Conservation (phyloP, 2,329 filamentous ascomycete genomes). For the Botryotinia convoluta region DNA sequence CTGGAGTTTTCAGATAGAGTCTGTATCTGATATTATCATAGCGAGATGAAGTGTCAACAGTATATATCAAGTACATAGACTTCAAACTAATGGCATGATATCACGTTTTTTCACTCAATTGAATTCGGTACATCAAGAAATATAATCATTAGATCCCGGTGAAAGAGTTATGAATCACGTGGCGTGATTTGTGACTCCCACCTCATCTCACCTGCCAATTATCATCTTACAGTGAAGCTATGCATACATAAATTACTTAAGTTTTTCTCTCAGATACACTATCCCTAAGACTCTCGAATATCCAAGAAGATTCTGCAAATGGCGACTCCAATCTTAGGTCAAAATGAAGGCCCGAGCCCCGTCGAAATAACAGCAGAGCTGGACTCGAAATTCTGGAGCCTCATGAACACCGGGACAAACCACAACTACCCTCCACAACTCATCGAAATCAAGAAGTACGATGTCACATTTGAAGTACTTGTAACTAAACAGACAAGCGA, state of each 20-base stretch:
- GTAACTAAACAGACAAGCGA: not conserved
- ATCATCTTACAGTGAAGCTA: not conserved
- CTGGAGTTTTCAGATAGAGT: accelerated
- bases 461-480: not conserved
- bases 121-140: not conserved
- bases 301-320: not conserved
- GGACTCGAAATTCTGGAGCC: not conserved
- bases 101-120: not conserved
- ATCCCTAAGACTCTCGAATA: not conserved
- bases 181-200: not conserved
- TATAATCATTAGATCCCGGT: not conserved
- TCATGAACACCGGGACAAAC: not conserved
- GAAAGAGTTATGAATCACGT: not conserved
- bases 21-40: not conserved
- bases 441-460: not conserved
- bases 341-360: not conserved
- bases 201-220: not conserved
- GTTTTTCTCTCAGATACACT: accelerated
- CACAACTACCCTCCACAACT: not conserved
- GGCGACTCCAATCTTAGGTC: not conserved
- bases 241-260: not conserved
- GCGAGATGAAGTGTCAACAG: not conserved
- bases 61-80: not conserved
- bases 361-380: not conserved
- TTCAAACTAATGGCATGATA: not conserved